Base-by-base conservation (phyloP, 2,329 filamentous ascomycete genomes). In the Pseudogymnoascus sp. region DNA sequence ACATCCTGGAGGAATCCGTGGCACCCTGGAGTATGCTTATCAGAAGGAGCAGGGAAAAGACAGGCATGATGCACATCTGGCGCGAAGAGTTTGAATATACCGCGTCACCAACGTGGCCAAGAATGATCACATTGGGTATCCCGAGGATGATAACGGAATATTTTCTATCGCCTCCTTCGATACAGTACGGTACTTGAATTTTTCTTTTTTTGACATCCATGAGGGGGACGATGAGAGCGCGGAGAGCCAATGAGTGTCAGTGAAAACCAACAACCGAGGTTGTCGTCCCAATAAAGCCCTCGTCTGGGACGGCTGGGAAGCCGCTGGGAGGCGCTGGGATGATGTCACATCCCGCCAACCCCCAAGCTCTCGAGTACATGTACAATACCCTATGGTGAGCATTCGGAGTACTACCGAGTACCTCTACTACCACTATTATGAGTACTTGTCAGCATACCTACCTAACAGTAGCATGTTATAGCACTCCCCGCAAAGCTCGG, bases 201-300 rank as follows among this genome's bases (percentile, higher is more conserved):
- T 50, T 16, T 50, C 11, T 41, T 14, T 12, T 30, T n/a, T 43
- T 25, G 20, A 43, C 39, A 25, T 43, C 39, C 43, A 28, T 30
- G 43, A 50, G 16, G 18, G 22, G 22, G 22, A 25, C 22, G 22
- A 25, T 25, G 22, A 25, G 22, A 11, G 12, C 14, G 38, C 22
- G 30, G 38, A 18, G 20, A 11, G 25, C 43, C 43, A 28, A 28
- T 47, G 22, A 47, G 22, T 4, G 30, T 11, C 14, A 14, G 11
- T n/a, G 22, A 16, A 11, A n/a, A 5, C 22, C 4, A 50, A 30
- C 14, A 50, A 30, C 43, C 43, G 43, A 50, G 43, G 43, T 14
- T 50, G 43, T 50, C 43, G 43, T 50, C 43, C 43, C 25, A 50
- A 50, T 50, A 50, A 50, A 50, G 41, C 25, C 43, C 43, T 30